These are phyloP conservation scores for Abrus pulchellus DNA, from an alignment of 306 rosid species.

Conservation along the genomic window DNA sequence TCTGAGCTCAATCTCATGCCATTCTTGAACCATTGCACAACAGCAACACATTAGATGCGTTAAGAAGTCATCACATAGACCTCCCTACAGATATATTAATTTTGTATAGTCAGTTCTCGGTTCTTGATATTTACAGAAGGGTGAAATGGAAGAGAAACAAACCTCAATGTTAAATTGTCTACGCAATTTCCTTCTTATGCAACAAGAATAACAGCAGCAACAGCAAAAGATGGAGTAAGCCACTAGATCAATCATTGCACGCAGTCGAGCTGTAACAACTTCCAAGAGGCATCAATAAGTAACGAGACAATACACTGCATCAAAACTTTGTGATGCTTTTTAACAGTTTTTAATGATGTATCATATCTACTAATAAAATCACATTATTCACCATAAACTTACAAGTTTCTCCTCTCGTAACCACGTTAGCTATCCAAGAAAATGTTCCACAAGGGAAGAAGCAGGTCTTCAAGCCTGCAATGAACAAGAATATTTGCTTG, in stretches of 20 bases:
- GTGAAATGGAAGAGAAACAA: not conserved
- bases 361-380: not conserved
- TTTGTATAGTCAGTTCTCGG: not conserved
- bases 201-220: conserved; percentile 57
- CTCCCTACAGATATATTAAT: conserved; percentile 42
- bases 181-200: conserved; percentile 53
- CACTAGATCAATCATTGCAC: conserved; percentile 42
- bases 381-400: conserved; percentile 9
- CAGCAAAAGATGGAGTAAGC: conserved; percentile 44
- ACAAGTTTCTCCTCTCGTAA: conserved; percentile 48
- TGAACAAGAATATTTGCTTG: not conserved
- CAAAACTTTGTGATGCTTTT: not conserved
- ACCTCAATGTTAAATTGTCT: conserved; percentile 49
- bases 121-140: not conserved
- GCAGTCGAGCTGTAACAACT: conserved; percentile 48
- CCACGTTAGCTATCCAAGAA: conserved; percentile 51
- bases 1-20: conserved; percentile 48
- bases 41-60: conserved; percentile 59
- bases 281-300: conserved; percentile 7
- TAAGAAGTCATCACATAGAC: conserved; percentile 48
- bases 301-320: not conserved
- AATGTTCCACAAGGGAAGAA: conserved; percentile 63
- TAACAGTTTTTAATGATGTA: not conserved
- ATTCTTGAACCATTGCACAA: conserved; percentile 58
- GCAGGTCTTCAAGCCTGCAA: conserved; percentile 55